phyloP scores from a whole-genome alignment of 768 basidiomycete genomes.

The Hericium alpestre region DNA sequence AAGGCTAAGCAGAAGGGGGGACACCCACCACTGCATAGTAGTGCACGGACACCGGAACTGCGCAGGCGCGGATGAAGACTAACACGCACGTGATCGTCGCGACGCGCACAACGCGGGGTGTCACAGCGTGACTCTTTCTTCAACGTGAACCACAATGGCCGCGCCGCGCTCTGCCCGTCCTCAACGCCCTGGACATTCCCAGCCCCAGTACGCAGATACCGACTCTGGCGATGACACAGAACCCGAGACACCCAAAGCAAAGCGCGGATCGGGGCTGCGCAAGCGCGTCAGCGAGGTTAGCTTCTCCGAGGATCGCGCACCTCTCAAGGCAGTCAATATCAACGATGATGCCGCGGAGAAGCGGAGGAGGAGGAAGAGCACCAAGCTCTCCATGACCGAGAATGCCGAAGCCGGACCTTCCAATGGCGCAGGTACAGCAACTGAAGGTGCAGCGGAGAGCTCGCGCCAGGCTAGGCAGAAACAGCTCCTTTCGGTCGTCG shows the following conservation, averaged over 20 bases:
- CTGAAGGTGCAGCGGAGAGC: conserved; percentile 28
- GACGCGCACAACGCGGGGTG: conserved; percentile 7
- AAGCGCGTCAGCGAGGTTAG: conserved; percentile 58
- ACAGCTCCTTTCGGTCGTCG: conserved; percentile 49
- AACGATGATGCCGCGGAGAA: conserved; percentile 89
- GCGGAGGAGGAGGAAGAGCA: conserved; percentile 69
- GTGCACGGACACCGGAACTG: no score
- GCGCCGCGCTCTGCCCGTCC: conserved; percentile 5
- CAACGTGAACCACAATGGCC: conserved; percentile 2
- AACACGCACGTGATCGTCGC: neutral
- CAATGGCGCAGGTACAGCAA: conserved; percentile 28
- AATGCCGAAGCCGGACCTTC: conserved; percentile 50
- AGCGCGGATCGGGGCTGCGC: conserved; percentile 5
- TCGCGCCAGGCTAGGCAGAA: conserved; percentile 38
- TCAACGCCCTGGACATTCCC: neutral
- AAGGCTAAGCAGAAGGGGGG: no score
- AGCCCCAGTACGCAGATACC: conserved; percentile 10
- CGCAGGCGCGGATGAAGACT: no score
- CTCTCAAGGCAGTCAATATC: conserved; percentile 33
- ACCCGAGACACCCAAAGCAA: conserved; percentile 14
- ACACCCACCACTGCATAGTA: no score
- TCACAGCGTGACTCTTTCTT: conserved; percentile 12
- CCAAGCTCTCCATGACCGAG: conserved; percentile 46
- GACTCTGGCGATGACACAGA: conserved; percentile 19
- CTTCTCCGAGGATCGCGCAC: conserved; percentile 26